phyloP scores from a whole-genome alignment of 129 eudicot species.

The Centaurea solstitialis region DNA sequence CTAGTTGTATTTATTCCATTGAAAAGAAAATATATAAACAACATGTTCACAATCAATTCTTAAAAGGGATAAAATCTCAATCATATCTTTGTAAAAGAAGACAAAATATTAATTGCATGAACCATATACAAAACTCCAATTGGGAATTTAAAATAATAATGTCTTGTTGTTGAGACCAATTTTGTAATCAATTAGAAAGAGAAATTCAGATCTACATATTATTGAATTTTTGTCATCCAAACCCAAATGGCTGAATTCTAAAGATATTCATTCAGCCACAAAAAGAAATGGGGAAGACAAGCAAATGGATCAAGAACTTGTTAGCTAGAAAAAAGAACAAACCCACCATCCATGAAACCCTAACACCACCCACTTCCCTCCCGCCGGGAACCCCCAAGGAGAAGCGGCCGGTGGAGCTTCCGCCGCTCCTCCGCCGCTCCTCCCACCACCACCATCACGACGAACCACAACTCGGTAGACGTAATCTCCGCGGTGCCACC shows the following conservation, averaged over 20 bases:
- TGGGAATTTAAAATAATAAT: conserved; percentile 12
- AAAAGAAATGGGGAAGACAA: conserved; percentile 83
- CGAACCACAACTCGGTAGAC: conserved; percentile 27
- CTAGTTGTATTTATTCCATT: neutral
- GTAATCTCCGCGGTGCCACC: conserved; percentile 25
- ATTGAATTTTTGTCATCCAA: conserved; percentile 23
- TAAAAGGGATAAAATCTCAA: conserved; percentile 32
- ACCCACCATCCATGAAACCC: conserved; percentile 30
- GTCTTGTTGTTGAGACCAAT: conserved; percentile 26
- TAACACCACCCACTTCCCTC: conserved; percentile 46
- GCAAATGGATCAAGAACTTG: conserved; percentile 75
- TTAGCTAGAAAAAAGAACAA: conserved; percentile 70
- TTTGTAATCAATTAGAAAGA: conserved; percentile 21
- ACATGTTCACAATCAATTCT: conserved; percentile 25
- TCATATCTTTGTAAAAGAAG: conserved; percentile 25
- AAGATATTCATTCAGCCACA: conserved; percentile 21
- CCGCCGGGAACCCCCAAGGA: conserved; percentile 72
- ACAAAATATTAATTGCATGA: conserved; percentile 39
- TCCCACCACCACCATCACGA: conserved; percentile 25
- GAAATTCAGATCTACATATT: conserved; percentile 36
- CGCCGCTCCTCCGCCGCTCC: conserved; percentile 74
- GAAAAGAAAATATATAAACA: neutral
- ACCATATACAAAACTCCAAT: conserved; percentile 11
- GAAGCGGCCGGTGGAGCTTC: conserved; percentile 92
- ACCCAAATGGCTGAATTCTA: neutral